These are phyloP conservation scores for Onygena corvina DNA, from an alignment of 2,329 filamentous ascomycete genomes.

Conservation along the genomic window DNA sequence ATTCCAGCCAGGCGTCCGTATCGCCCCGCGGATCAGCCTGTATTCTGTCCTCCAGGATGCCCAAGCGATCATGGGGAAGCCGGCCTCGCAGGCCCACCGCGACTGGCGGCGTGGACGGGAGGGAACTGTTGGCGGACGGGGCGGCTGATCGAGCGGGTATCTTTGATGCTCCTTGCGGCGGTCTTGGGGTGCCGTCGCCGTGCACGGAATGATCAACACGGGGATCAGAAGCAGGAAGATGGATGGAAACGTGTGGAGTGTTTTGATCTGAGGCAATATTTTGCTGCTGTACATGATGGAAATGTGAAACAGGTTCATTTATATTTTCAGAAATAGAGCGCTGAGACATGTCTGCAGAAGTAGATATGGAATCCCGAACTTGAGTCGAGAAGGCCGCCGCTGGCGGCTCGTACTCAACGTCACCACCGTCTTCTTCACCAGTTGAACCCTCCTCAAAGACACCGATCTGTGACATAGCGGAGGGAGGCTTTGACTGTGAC, in stretches of 20 bases:
- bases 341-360: constrained; percentile 40
- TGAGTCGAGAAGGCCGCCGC: constrained; percentile 33
- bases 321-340: constrained; percentile 45
- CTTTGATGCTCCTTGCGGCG: constrained; percentile 22
- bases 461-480: constrained; percentile 39
- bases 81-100: constrained; percentile 41
- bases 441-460: constrained; percentile 52
- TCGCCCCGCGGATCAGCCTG: constrained; percentile 87
- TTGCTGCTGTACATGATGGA: constrained; percentile 52
- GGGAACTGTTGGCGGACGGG: constrained; percentile 28
- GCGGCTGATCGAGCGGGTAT: constrained; percentile 16
- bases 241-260: constrained; percentile 38
- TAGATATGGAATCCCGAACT: constrained; percentile 39
- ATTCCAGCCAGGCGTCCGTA: constrained; percentile 75
- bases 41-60: constrained; percentile 78
- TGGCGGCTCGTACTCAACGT: constrained; percentile 43
- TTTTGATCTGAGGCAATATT: constrained; percentile 42
- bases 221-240: constrained; percentile 39
- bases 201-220: constrained; percentile 36
- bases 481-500: constrained; percentile 26
- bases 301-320: constrained; percentile 43
- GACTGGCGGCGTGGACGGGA: constrained; percentile 32
- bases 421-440: constrained; percentile 42
- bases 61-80: constrained; percentile 60
- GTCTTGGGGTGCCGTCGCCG: constrained; percentile 29